Percentiles rank a stretch among this genome's conserved stretches.
Evolutionary conservation across 1,284 basidiomycete species (phyloP).

Genomic region (Sanghuangporus baumii): DNA sequence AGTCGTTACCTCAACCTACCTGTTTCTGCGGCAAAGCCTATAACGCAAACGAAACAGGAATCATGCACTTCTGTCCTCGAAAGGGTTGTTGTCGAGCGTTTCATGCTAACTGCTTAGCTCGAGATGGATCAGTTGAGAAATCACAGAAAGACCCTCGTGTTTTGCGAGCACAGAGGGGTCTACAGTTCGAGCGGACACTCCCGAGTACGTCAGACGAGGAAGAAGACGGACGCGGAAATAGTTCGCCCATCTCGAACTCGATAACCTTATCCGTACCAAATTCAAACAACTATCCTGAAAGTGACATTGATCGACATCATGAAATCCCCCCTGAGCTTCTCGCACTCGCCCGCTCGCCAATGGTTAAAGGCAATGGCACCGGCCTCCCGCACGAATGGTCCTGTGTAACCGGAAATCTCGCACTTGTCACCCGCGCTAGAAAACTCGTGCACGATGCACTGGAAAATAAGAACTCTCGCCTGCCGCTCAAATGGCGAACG

Average conservation of each 20-base stretch:
- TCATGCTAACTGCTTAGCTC: conserved; percentile 5
- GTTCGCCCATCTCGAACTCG: background rate
- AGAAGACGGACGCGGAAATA: background rate
- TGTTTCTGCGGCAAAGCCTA: conserved; percentile 9
- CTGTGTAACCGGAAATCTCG: conserved; percentile 11
- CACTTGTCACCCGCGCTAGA: conserved; percentile 6
- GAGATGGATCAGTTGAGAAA: background rate
- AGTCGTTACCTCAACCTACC: conserved; percentile 4
- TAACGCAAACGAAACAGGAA: conserved; percentile 1
- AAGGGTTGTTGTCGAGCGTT: conserved; percentile 2
- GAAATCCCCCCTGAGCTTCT: conserved; percentile 7
- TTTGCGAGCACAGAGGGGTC: background rate
- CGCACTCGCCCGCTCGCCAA: conserved; percentile 13
- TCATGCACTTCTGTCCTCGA: conserved; percentile 14
- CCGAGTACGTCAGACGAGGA: background rate
- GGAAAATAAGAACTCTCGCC: background rate
- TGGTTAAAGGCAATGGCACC: conserved; percentile 10
- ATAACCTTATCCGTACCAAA: background rate
- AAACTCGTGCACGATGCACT: background rate
- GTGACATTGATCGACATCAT: too few relatives aligned
- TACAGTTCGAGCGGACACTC: background rate
- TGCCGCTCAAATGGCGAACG: background rate
- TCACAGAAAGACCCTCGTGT: background rate
- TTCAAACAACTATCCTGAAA: too few relatives aligned
- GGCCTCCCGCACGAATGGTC: background rate